phyloP scores from a whole-genome alignment of 2,329 filamentous ascomycete genomes.

The Clarireedia monteithiana region DNA sequence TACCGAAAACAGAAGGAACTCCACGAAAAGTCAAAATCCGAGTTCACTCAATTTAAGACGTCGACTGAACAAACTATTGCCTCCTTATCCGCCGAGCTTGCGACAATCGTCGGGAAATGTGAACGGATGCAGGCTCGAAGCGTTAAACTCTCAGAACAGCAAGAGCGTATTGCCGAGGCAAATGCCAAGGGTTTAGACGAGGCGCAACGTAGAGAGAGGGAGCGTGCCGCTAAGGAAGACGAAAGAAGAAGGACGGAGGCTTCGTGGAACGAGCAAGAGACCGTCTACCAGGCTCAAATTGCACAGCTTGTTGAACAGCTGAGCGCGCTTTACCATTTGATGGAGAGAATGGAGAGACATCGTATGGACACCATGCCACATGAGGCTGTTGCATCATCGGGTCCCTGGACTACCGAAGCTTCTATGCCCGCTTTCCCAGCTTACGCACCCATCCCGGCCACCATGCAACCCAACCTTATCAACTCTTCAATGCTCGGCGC shows the following conservation, averaged over 20 bases:
- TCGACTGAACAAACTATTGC: slow-evolving; percentile 56
- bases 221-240: slow-evolving; percentile 22
- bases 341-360: background rate
- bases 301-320: background rate
- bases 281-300: slow-evolving; percentile 7
- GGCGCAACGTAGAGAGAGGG: slow-evolving; percentile 26
- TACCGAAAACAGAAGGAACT: slow-evolving; percentile 41
- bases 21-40: slow-evolving; percentile 35
- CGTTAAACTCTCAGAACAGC: slow-evolving; percentile 64
- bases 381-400: background rate
- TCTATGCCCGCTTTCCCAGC: slow-evolving; percentile 5
- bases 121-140: slow-evolving; percentile 67
- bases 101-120: slow-evolving; percentile 55
- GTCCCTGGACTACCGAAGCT: background rate
- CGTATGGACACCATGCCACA: background rate
- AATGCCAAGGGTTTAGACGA: slow-evolving; percentile 45
- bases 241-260: slow-evolving; percentile 23
- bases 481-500: background rate
- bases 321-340: background rate
- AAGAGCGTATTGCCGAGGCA: slow-evolving; percentile 61
- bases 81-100: slow-evolving; percentile 55
- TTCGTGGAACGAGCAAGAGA: slow-evolving; percentile 17
- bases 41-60: slow-evolving; percentile 55
- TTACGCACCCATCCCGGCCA: background rate
- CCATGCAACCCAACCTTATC: background rate